These are phyloP conservation scores for Alternaria brassicae DNA, from an alignment of 2,329 filamentous ascomycete genomes.

Conservation along the genomic window DNA sequence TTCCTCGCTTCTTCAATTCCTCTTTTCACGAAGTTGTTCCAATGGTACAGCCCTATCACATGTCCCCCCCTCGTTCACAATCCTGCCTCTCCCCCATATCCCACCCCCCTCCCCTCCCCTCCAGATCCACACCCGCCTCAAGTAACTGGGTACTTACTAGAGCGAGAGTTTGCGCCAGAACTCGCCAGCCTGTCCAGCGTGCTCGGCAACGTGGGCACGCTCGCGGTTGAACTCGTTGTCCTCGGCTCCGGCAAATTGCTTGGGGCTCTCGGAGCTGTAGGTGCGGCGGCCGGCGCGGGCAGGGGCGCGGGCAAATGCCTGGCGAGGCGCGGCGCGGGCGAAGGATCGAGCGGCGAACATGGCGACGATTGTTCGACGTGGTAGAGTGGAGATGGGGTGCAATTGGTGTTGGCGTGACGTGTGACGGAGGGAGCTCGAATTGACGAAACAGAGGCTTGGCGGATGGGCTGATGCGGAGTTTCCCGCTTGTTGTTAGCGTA, in stretches of 20 bases:
- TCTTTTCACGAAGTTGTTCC: not conserved
- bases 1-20: not conserved
- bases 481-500: slow-evolving; percentile 27
- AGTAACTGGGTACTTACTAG: slow-evolving; percentile 70
- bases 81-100: not conserved
- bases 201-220: slow-evolving; percentile 86
- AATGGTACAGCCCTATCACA: slow-evolving; percentile 3
- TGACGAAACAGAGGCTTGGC: slow-evolving; percentile 31
- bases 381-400: slow-evolving; percentile 44
- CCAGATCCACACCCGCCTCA: not conserved
- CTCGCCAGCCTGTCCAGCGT: slow-evolving; percentile 83
- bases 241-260: slow-evolving; percentile 65
- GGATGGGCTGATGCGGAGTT: slow-evolving; percentile 19
- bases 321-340: slow-evolving; percentile 60
- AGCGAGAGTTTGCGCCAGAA: slow-evolving; percentile 96
- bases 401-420: slow-evolving; percentile 33
- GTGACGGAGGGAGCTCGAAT: slow-evolving; percentile 28
- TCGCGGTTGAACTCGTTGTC: slow-evolving; percentile 96
- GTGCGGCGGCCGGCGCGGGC: slow-evolving; percentile 73
- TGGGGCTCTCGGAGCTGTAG: slow-evolving; percentile 68
- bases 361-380: slow-evolving; percentile 28
- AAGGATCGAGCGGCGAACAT: slow-evolving; percentile 47
- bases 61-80: not conserved
- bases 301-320: slow-evolving; percentile 63
- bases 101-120: not conserved